Conservation (phyloP, 2,329 filamentous ascomycete genomes). For the Xylariomycetidae sp. region DNA sequence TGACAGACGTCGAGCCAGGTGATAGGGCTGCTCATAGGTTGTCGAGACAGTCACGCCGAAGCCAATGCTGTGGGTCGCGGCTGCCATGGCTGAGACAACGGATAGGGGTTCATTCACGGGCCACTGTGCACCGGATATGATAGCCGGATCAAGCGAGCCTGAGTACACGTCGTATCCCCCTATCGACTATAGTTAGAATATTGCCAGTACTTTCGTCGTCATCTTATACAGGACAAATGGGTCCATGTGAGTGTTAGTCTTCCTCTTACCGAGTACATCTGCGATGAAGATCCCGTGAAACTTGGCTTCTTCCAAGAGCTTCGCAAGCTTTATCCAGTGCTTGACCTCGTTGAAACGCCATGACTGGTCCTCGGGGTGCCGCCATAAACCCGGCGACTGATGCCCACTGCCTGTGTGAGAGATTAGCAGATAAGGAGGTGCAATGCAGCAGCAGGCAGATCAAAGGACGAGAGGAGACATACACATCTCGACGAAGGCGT, state of each 20-base stretch:
- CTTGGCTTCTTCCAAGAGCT: constrained; percentile 55
- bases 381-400: constrained; percentile 34
- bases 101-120: constrained; percentile 65
- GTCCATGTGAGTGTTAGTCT: not conserved
- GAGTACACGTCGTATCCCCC: constrained; percentile 69
- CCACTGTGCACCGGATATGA: constrained; percentile 63
- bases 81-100: constrained; percentile 65
- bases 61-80: constrained; percentile 61
- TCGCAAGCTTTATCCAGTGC: constrained; percentile 63
- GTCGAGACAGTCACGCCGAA: constrained; percentile 68
- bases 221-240: too few relatives aligned
- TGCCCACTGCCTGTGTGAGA: constrained; percentile 33
- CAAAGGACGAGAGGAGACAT: constrained; percentile 7
- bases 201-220: too few relatives aligned
- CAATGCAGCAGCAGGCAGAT: not conserved
- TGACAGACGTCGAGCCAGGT: constrained; percentile 59
- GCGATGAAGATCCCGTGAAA: constrained; percentile 64
- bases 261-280: constrained; percentile 47
- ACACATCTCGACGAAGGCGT: constrained; percentile 48
- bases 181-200: constrained; percentile 6
- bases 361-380: constrained; percentile 58
- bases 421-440: constrained; percentile 7
- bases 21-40: constrained; percentile 68
- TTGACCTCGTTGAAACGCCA: constrained; percentile 51
- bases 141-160: constrained; percentile 52